A percentile compares a stretch with the other conserved stretches of the same genome.
phyloP scores from a whole-genome alignment of 2,329 filamentous ascomycete species.

The Nannizziopsis arthrosporioides region DNA sequence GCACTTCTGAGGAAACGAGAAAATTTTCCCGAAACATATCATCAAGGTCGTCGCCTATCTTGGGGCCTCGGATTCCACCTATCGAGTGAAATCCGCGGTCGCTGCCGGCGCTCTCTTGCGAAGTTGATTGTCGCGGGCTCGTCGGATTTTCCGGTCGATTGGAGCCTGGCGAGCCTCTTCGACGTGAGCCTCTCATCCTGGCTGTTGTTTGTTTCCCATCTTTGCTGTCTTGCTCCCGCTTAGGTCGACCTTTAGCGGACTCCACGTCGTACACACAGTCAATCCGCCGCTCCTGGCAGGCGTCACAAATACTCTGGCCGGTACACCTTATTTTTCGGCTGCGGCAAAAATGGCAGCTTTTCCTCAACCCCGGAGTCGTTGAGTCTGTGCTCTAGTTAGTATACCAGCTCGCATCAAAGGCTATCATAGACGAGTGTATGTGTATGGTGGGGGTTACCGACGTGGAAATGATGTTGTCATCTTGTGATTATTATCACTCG shows the following conservation, averaged over 20 bases:
- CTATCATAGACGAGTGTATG: background rate
- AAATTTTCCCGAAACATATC: slow-evolving; percentile 11
- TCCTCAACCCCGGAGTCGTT: slow-evolving; percentile 8
- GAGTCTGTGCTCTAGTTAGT: background rate
- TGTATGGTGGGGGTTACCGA: background rate
- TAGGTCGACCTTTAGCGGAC: slow-evolving; percentile 11
- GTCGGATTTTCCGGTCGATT: background rate
- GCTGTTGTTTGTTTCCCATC: slow-evolving; percentile 1
- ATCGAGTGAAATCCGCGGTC: background rate
- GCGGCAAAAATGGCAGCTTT: slow-evolving; percentile 11
- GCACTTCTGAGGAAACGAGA: slow-evolving; percentile 4
- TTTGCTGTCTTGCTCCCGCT: slow-evolving; percentile 8
- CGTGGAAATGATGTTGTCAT: slow-evolving; percentile 8
- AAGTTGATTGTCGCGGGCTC: background rate
- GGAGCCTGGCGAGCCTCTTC: background rate
- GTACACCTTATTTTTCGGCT: slow-evolving; percentile 11
- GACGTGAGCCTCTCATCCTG: background rate
- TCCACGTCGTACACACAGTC: slow-evolving; percentile 12
- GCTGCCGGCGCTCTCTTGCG: background rate
- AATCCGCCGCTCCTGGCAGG: slow-evolving; percentile 11
- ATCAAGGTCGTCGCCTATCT: slow-evolving; percentile 9
- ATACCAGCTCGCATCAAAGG: background rate
- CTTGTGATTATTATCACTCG: background rate
- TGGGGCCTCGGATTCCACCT: slow-evolving; percentile 3
- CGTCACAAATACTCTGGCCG: slow-evolving; percentile 11